Evolutionary conservation across 1,139 yeast species (phyloP), one percentile per base, ranked within the genome.

Genomic region (Geotrichum reessii): DNA sequence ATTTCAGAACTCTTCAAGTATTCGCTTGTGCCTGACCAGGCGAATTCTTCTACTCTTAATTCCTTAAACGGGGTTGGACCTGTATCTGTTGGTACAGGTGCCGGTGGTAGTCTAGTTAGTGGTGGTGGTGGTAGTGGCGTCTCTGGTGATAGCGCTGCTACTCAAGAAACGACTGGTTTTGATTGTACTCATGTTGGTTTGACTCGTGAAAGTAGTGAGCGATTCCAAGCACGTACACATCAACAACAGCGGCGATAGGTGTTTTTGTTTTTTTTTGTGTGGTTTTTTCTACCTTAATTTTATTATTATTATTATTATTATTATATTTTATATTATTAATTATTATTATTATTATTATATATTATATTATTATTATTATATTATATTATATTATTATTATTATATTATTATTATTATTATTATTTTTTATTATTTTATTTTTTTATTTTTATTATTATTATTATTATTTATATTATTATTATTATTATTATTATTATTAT

Each of bases 141-240:
- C n/a, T 37, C 21, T 37, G 44, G 21, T n/a, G 44, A 37, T 37
- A 52, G 55, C 19, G n/a, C 55, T 37, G 53, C 37, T 33, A 50
- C 42, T 50, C 28, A 25, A 25, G 28, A 25, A 25, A 7, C 28
- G 28, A 25, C 28, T 37, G 44, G 44, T n/a, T 37, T 37, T 37
- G 44, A 37, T 2, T 17, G 19, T 12, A 37, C 44, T 4, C 19
- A 14, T n/a, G 19, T 37, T 12, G 44, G 44, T 3, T 17, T 37
- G 19, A 37, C 44, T 5, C 27, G 55, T 9, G 69, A 66, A 51
- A 64, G 67, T 51, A 66, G 66, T 49, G 69, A 66, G 49, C 64
- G 69, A 33, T 66, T 67, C 1, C 50, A 51, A 31, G 55, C 56
- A 1, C 57, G 53, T 2, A 40, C 60, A 12, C 52, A 49, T n/a